Conservation (phyloP, 2,329 filamentous ascomycete genomes). For the Byssoonygena ceratinophila region DNA sequence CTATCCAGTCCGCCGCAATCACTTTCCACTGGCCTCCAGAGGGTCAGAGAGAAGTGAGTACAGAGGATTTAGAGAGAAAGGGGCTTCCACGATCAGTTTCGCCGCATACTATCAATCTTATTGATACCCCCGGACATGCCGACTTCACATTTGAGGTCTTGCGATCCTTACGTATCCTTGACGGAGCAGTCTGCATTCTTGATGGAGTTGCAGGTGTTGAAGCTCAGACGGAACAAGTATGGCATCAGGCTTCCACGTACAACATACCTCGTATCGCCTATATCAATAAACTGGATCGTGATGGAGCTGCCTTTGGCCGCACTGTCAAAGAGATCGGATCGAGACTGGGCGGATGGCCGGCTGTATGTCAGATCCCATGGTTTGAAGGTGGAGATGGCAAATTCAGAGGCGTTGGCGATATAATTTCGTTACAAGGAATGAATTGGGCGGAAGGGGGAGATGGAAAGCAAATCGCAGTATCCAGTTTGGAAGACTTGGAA, state of each 20-base stretch:
- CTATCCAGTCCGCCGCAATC: conserved; percentile 93
- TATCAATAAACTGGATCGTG: conserved; percentile 76
- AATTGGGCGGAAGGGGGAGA: conserved; percentile 60
- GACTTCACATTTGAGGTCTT: conserved; percentile 97
- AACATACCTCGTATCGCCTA: conserved; percentile 72
- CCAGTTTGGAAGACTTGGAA: conserved; percentile 46
- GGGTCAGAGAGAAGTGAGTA: conserved; percentile 16
- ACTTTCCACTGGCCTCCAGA: conserved; percentile 81
- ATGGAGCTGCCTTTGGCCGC: conserved; percentile 69
- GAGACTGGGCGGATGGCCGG: conserved; percentile 70
- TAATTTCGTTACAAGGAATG: conserved; percentile 63
- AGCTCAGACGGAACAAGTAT: conserved; percentile 93
- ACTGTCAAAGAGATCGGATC: conserved; percentile 78
- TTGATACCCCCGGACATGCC: conserved; percentile 92
- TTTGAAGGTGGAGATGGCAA: conserved; percentile 63
- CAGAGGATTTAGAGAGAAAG: conserved; percentile 25
- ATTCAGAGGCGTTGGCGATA: conserved; percentile 76
- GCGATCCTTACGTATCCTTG: conserved; percentile 74
- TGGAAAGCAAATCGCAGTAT: conserved; percentile 51
- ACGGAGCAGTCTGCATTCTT: conserved; percentile 85
- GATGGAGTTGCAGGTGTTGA: conserved; percentile 91
- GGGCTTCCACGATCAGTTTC: conserved; percentile 42
- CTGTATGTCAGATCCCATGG: conserved; percentile 92
- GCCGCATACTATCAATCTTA: conserved; percentile 71
- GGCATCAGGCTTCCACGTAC: conserved; percentile 79